phyloP scores from a whole-genome alignment of 2,329 filamentous ascomycete species.

The Monilinia aucupariae region DNA sequence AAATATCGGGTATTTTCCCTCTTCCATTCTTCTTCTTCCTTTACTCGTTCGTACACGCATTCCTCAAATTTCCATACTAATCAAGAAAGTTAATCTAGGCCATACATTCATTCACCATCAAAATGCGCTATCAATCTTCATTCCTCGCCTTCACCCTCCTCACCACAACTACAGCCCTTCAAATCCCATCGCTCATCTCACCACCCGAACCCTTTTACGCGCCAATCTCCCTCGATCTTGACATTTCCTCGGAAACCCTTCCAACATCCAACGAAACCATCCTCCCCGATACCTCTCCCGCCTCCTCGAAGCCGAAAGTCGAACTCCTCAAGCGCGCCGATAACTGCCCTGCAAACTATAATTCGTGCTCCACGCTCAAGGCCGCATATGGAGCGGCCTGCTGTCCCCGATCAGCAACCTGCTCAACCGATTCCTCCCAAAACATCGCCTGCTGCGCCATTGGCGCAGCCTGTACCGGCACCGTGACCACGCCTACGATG shows the following conservation, averaged over 20 bases:
- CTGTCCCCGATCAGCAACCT: constrained; percentile 30
- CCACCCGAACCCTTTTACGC: constrained; percentile 28
- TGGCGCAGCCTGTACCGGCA: constrained; percentile 34
- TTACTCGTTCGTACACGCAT: neutral
- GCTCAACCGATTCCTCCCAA: constrained; percentile 30
- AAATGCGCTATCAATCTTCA: constrained; percentile 9
- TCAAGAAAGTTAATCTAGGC: neutral
- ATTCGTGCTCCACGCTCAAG: constrained; percentile 32
- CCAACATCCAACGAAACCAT: constrained; percentile 25
- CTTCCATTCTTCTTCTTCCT: constrained; percentile 4
- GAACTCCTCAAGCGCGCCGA: constrained; percentile 32
- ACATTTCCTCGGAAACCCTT: constrained; percentile 12
- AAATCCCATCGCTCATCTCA: constrained; percentile 30
- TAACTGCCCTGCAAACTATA: constrained; percentile 33
- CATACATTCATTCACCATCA: neutral
- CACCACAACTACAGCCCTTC: constrained; percentile 22
- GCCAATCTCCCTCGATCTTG: constrained; percentile 19
- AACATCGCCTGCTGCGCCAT: constrained; percentile 35
- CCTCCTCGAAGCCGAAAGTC: constrained; percentile 5
- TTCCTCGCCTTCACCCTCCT: constrained; percentile 11
- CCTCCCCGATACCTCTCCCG: constrained; percentile 16
- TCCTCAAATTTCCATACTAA: constrained; percentile 2
- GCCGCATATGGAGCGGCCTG: constrained; percentile 32
- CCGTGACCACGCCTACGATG: constrained; percentile 22
- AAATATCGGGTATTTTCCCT: constrained; percentile 2